Evolutionary conservation across 345 rosid species (phyloP).

Genomic region (Citrus glauca): DNA sequence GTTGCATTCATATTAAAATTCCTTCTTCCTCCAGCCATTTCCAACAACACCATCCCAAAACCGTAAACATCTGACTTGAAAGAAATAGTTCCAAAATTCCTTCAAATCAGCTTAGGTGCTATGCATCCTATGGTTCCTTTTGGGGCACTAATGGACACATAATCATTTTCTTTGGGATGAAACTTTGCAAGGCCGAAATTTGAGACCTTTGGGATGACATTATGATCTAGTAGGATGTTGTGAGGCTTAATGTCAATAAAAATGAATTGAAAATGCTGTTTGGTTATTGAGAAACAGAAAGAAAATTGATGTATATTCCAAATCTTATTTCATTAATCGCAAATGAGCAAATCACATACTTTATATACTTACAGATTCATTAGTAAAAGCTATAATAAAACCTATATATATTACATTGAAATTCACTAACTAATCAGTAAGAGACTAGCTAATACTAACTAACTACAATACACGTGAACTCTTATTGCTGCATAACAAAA

Average conservation of each 20-base stretch:
- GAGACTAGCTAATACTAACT: no score
- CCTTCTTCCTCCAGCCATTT: slow-evolving; percentile 17
- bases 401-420: no score
- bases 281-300: no score
- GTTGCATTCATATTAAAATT: background rate
- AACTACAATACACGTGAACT: no score
- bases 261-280: no score
- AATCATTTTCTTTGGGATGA: slow-evolving; percentile 17
- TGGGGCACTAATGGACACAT: slow-evolving; percentile 3
- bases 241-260: slow-evolving; percentile 21
- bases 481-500: no score
- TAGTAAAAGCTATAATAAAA: no score
- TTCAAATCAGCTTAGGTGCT: slow-evolving; percentile 10
- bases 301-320: no score
- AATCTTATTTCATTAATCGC: no score
- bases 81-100: slow-evolving; percentile 7
- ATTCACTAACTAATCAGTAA: no score
- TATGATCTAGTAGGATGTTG: slow-evolving; percentile 5
- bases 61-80: slow-evolving; percentile 15
- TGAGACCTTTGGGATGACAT: slow-evolving; percentile 26
- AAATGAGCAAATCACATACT: no score
- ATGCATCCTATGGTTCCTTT: slow-evolving; percentile 19
- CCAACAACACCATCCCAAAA: slow-evolving; percentile 13
- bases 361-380: no score
- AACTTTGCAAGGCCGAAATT: slow-evolving; percentile 29